Evolutionary conservation across 768 basidiomycete genomes (phyloP).

Genomic region (Lyophyllum atratum): DNA sequence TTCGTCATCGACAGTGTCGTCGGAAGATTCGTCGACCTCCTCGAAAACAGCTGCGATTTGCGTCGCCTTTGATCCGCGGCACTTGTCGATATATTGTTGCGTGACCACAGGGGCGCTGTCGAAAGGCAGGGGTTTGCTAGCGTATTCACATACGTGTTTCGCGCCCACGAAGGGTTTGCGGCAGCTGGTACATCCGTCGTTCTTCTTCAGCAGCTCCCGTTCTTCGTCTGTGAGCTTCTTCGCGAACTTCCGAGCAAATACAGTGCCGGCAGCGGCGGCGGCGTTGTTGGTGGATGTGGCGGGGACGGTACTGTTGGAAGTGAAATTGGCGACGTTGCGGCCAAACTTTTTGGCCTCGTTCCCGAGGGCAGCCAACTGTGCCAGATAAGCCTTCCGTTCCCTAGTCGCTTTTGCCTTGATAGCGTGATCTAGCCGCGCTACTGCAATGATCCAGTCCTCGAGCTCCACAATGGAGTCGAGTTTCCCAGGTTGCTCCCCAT

Average conservation of each 20-base stretch:
- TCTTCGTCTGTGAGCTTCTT: neutral
- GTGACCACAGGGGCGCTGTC: neutral
- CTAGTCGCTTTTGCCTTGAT: too few species aligned
- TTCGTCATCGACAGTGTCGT: neutral
- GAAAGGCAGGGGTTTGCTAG: neutral
- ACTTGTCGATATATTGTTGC: neutral
- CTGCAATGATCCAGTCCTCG: too few species aligned
- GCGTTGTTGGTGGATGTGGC: too few species aligned
- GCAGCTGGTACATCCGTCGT: neutral
- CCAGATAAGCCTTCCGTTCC: too few species aligned
- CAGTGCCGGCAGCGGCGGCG: too few species aligned
- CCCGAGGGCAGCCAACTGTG: too few species aligned
- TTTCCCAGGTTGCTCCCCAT: too few species aligned
- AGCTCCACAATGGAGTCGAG: too few species aligned
- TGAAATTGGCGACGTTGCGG: too few species aligned
- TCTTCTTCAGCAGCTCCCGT: neutral
- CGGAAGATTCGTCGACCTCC: neutral
- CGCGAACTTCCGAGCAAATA: neutral
- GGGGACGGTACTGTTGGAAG: too few species aligned
- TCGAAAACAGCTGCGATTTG: neutral
- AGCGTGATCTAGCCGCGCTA: too few species aligned
- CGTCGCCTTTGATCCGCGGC: neutral
- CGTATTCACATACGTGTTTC: neutral
- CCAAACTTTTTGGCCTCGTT: too few species aligned
- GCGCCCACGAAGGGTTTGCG: neutral